Evolutionary conservation across 345 rosid genomes (phyloP).

Genomic region (Sonneratia caseolaris): DNA sequence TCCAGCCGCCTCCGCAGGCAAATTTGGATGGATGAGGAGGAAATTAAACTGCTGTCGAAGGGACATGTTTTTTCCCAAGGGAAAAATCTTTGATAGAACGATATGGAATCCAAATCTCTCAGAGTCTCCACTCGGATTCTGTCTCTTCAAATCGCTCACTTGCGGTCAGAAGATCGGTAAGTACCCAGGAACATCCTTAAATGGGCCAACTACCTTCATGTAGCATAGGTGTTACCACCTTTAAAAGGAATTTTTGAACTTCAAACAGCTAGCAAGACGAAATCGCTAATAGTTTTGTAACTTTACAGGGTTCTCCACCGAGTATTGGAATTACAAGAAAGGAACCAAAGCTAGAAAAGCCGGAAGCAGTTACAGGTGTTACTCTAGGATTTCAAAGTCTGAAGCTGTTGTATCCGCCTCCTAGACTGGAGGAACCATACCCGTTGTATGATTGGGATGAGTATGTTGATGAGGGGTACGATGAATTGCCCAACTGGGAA

Average conservation of each 20-base stretch:
- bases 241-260: not conserved
- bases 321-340: not conserved
- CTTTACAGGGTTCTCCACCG: not conserved
- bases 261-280: too few species aligned
- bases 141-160: too few species aligned
- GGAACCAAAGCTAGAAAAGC: not conserved
- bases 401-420: slow-evolving; percentile 26
- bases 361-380: not conserved
- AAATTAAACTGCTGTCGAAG: too few species aligned
- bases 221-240: slow-evolving; percentile 8
- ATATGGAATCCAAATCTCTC: too few species aligned
- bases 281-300: not conserved
- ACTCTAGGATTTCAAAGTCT: slow-evolving; percentile 18
- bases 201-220: slow-evolving; percentile 13
- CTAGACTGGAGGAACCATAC: slow-evolving; percentile 25
- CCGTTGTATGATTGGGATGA: slow-evolving; percentile 25
- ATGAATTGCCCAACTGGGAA: slow-evolving; percentile 21
- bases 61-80: too few species aligned
- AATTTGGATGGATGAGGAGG: too few species aligned
- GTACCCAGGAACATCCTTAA: too few species aligned
- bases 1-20: too few species aligned
- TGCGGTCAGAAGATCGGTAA: too few species aligned
- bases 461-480: slow-evolving; percentile 18
- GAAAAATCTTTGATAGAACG: too few species aligned
- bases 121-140: too few species aligned